Conservation (phyloP, 2,329 filamentous ascomycete species). For the Hypoxylon sp. region DNA sequence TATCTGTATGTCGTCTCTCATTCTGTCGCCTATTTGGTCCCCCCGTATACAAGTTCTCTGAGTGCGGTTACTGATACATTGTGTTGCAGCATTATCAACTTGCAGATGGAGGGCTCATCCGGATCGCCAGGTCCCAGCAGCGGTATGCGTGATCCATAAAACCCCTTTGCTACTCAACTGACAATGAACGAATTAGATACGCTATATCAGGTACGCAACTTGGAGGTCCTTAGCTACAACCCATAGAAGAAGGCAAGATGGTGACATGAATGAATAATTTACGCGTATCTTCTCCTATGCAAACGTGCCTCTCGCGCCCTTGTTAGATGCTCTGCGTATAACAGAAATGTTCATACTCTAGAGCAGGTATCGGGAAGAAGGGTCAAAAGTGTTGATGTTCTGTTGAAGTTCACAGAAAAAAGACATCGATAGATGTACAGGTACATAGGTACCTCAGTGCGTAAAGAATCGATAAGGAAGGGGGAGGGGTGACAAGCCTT, state of each 20-base stretch:
- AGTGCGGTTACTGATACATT: conserved; percentile 6
- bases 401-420: too few species aligned
- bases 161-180: background rate
- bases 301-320: too few species aligned
- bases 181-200: conserved; percentile 36
- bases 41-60: background rate
- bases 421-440: too few species aligned
- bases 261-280: too few species aligned
- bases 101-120: conserved; percentile 57
- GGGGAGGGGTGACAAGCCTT: too few species aligned
- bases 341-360: too few species aligned
- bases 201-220: conserved; percentile 42
- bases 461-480: too few species aligned
- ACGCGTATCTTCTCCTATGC: too few species aligned
- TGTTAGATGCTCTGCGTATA: too few species aligned
- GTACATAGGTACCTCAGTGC: too few species aligned
- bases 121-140: conserved; percentile 51
- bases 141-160: conserved; percentile 29
- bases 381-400: too few species aligned
- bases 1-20: conserved; percentile 49
- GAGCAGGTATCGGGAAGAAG: too few species aligned
- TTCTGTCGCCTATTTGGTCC: background rate
- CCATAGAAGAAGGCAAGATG: conserved; percentile 29
- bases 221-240: conserved; percentile 44
- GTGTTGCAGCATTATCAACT: conserved; percentile 51